Percentiles rank a stretch among this genome's conserved stretches.
Evolutionary conservation across 306 rosid genomes (phyloP).

Genomic region (Quercus gilva): DNA sequence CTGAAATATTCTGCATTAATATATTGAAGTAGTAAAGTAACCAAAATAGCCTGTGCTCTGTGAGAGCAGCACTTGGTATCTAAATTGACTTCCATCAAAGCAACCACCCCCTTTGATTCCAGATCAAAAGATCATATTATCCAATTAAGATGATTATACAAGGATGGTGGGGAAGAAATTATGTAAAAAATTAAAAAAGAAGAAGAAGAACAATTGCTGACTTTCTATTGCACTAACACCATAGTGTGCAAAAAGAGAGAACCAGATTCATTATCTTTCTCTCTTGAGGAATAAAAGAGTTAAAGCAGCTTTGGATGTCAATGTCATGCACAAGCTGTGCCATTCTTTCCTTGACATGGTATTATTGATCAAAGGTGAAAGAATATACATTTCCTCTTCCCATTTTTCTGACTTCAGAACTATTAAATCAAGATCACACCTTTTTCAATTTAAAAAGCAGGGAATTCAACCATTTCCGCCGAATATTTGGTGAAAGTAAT

Average conservation of each 20-base stretch:
- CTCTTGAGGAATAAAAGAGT: constrained; percentile 19
- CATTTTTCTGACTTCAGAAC: too few species aligned
- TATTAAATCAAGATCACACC: too few species aligned
- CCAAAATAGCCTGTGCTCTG: not conserved
- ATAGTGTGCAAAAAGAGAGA: constrained; percentile 33
- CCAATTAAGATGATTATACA: not conserved
- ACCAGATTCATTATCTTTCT: constrained; percentile 38
- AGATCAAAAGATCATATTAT: not conserved
- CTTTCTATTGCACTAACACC: constrained; percentile 21
- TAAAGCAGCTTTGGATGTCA: constrained; percentile 19
- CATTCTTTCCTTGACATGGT: not conserved
- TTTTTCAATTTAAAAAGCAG: not conserved
- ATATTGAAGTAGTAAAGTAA: too few species aligned
- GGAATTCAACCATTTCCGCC: not conserved
- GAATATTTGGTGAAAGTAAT: not conserved
- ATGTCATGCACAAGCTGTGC: not conserved
- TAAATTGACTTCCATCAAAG: not conserved
- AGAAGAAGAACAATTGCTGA: constrained; percentile 9
- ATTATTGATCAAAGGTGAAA: not conserved
- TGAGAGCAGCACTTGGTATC: not conserved
- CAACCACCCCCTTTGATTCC: not conserved
- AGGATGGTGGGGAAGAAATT: not conserved
- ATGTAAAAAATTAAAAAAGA: not conserved
- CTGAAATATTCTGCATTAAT: not conserved
- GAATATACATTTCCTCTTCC: too few species aligned